These are phyloP conservation scores for Eucalyptus camaldulensis DNA, from an alignment of 345 rosid genomes.

Conservation along the genomic window DNA sequence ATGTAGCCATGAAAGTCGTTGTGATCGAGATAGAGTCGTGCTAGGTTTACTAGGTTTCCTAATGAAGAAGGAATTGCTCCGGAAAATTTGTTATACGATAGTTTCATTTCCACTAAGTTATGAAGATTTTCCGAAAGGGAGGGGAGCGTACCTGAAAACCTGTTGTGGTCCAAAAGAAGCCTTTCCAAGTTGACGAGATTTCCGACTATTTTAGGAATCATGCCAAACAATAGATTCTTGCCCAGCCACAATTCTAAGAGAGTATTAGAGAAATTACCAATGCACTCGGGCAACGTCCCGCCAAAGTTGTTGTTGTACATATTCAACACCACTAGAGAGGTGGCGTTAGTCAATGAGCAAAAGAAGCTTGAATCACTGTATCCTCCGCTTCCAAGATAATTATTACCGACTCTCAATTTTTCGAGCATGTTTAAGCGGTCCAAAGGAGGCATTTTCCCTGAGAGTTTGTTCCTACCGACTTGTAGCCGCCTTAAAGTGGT, in stretches of 20 bases:
- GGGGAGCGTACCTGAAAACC: background rate
- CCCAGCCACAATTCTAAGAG: rapidly evolving
- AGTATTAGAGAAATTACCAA: background rate
- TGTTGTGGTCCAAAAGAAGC: background rate
- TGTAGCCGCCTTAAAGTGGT: background rate
- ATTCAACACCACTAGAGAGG: rapidly evolving
- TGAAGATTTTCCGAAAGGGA: rapidly evolving
- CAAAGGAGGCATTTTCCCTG: conserved; percentile 1
- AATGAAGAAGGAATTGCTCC: no score
- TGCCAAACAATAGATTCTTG: background rate
- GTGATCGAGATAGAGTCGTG: no score
- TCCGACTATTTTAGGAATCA: background rate
- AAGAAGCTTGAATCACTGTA: background rate
- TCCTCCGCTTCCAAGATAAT: background rate
- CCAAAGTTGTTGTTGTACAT: background rate
- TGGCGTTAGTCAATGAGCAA: background rate
- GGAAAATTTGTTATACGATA: no score
- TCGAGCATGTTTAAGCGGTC: background rate
- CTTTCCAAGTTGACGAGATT: background rate
- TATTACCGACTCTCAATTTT: background rate
- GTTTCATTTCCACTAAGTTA: no score
- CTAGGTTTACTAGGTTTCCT: no score
- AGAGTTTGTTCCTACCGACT: background rate
- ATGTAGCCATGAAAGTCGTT: no score
- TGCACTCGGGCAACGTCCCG: background rate